Evolutionary conservation across 148 eudicot genomes (phyloP), one percentile per base, ranked within the genome.

Genomic region (Camellia japonica): DNA sequence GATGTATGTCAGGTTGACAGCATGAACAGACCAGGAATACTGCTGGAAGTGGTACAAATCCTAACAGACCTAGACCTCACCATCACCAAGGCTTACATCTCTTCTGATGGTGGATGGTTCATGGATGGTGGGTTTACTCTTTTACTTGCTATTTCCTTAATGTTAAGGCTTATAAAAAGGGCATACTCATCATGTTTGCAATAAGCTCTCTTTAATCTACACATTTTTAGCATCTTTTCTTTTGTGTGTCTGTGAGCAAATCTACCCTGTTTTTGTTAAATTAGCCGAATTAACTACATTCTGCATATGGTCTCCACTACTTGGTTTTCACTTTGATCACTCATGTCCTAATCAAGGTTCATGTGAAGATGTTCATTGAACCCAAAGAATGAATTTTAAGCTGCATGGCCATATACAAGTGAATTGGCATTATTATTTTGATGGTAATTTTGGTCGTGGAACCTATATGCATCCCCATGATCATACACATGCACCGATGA

Each of bases 91-190:
- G 98, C 98, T 79, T 92, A 94, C 86, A 87, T 94, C 80, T 94
- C 97, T 43, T 92, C 98, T 13, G 98, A 94, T 83, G 98, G 98
- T 9, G 94, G 97, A 80, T 94, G 98, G 98, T 92, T 94, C 82
- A 94, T 94, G 98, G 98, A 94, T 81, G 98, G 98, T 94, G 86
- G 42, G 84, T 54, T 16, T 70, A 46, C 69, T 30, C 11, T 16
- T 65, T 55, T 54, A 20, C n/a, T 70, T 61, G 55, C 6, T 15
- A 12, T 38, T 49, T 7, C 8, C 61, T 43, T 60, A 6, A 30
- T 62, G 61, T 61, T 60, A 61, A 78, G 72, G 38, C 81, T 78
- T 56, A 41, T 60, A 56, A 58, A 56, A 55, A 51, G 63, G 66
- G 54, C 38, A 9, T 78, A 5, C 19, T 68, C 30, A 58, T 55